These are phyloP conservation scores for Talaromyces trachyspermus DNA, from an alignment of 495 filamentous ascomycete species.

Conservation along the genomic window DNA sequence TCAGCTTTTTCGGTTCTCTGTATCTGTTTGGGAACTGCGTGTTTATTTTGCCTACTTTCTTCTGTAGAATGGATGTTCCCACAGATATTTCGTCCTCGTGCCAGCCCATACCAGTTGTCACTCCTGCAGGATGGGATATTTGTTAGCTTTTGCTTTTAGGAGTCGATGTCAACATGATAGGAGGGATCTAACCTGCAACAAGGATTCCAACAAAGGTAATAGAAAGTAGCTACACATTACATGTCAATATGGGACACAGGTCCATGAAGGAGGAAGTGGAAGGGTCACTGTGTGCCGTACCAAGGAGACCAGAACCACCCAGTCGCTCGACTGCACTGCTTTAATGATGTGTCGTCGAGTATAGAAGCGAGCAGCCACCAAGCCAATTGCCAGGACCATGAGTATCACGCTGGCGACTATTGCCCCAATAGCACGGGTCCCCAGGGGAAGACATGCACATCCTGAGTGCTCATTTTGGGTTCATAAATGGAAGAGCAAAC, in stretches of 20 bases:
- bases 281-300: constrained; percentile 21
- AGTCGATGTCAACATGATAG: background rate
- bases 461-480: constrained; percentile 1
- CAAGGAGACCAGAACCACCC: constrained; percentile 35
- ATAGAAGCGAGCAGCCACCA: constrained; percentile 32
- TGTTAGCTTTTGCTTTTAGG: background rate
- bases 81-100: constrained; percentile 30
- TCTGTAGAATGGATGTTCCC: constrained; percentile 24
- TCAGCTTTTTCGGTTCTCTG: no score
- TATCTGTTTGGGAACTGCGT: no score
- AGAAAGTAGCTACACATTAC: constrained; percentile 23
- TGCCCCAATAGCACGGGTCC: constrained; percentile 14
- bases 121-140: constrained; percentile 15
- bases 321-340: constrained; percentile 35
- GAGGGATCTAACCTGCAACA: constrained; percentile 17
- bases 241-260: background rate
- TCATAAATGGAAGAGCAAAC: background rate
- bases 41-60: constrained; percentile 24
- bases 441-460: constrained; percentile 10
- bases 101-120: constrained; percentile 35
- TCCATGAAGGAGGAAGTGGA: background rate
- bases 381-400: constrained; percentile 26
- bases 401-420: constrained; percentile 27
- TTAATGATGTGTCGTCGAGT: constrained; percentile 29
- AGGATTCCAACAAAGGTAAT: constrained; percentile 35